A percentile compares a stretch with the other conserved stretches of the same genome.
phyloP scores from a whole-genome alignment of 306 rosid genomes.

The Arachis stenosperma region DNA sequence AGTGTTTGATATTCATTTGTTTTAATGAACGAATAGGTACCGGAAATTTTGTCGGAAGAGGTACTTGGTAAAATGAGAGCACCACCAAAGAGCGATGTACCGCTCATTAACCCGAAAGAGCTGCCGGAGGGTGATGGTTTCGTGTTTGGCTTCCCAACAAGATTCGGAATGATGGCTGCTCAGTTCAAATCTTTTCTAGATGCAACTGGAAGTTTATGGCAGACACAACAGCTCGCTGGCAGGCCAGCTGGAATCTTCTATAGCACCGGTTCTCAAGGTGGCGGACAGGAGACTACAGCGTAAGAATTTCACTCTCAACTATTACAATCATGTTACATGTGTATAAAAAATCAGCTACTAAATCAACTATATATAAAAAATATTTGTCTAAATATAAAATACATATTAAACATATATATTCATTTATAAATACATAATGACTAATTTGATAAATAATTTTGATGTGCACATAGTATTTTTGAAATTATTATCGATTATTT shows the following conservation, averaged over 20 bases:
- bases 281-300: slow-evolving; percentile 90
- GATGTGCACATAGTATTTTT: too few relatives aligned
- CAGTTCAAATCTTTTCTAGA: slow-evolving; percentile 44
- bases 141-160: slow-evolving; percentile 81
- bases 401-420: too few relatives aligned
- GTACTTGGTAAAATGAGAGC: slow-evolving; percentile 79
- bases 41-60: slow-evolving; percentile 63
- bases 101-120: slow-evolving; percentile 59
- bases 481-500: too few relatives aligned
- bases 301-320: slow-evolving; percentile 42
- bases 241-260: slow-evolving; percentile 79
- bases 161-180: slow-evolving; percentile 82
- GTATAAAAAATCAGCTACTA: too few relatives aligned
- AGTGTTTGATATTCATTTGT: background rate
- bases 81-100: slow-evolving; percentile 70
- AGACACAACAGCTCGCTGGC: slow-evolving; percentile 82
- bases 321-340: too few relatives aligned
- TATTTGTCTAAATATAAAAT: too few relatives aligned
- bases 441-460: too few relatives aligned
- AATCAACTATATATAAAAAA: too few relatives aligned
- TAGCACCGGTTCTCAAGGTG: slow-evolving; percentile 83
- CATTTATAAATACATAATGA: too few relatives aligned
- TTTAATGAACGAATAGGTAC: slow-evolving; percentile 52
- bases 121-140: slow-evolving; percentile 78
- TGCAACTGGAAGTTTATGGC: slow-evolving; percentile 78